Evolutionary conservation across 805 yeast species (phyloP).

Genomic region (Nakazawaea peltata): DNA sequence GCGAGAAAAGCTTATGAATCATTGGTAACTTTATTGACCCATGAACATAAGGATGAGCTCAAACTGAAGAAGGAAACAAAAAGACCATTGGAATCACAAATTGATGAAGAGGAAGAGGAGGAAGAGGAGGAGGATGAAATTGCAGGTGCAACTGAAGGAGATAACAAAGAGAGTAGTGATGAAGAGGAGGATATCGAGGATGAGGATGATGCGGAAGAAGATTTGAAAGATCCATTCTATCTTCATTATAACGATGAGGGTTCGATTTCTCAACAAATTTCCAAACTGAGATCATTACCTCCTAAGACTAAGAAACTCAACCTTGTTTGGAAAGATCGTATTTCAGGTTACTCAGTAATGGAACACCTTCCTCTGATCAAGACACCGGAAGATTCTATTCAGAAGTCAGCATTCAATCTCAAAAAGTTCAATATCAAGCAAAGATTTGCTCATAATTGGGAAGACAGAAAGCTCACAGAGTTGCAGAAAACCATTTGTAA

Average conservation of each 20-base stretch:
- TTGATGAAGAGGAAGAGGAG: constrained; percentile 15
- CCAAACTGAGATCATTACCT: constrained; percentile 16
- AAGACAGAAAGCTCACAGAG: constrained; percentile 13
- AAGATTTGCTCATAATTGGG: constrained; percentile 25
- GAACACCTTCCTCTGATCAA: constrained; percentile 9
- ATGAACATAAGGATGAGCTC: constrained; percentile 28
- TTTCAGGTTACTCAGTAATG: constrained; percentile 4
- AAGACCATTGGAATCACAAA: constrained; percentile 13
- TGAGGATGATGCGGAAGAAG: constrained; percentile 18
- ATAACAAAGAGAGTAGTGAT: constrained; percentile 15
- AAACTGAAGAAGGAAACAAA: constrained; percentile 9
- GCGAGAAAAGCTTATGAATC: constrained; percentile 56
- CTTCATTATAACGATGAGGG: constrained; percentile 57
- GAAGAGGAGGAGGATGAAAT: constrained; percentile 21
- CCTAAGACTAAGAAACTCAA: constrained; percentile 4
- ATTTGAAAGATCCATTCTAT: constrained; percentile 60
- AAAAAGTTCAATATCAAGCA: constrained; percentile 37
- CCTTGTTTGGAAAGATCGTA: constrained; percentile 5
- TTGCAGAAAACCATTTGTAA: constrained; percentile 48
- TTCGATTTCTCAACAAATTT: constrained; percentile 24
- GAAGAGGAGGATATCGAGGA: constrained; percentile 15
- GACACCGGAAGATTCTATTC: constrained; percentile 6
- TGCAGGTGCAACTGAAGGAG: constrained; percentile 16
- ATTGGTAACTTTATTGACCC: constrained; percentile 48
- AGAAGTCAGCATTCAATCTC: constrained; percentile 8